Evolutionary conservation across 352 stramenopile genomes (phyloP).

Genomic region (Phytophthora palmivora): DNA sequence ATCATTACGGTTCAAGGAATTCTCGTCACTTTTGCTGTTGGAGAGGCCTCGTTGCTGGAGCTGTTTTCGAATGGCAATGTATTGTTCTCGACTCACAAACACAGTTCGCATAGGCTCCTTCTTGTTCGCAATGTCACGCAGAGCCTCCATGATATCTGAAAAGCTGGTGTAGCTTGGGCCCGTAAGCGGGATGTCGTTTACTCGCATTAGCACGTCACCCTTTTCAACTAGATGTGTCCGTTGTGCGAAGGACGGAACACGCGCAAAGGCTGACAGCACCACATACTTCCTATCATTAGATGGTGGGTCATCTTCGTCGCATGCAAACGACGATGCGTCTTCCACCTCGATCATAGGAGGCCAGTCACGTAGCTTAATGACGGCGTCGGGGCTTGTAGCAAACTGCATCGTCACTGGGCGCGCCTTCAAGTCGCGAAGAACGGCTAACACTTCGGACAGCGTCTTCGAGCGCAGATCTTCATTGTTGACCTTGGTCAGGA

Average conservation of each 20-base stretch:
- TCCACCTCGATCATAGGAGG: slow-evolving; percentile 87
- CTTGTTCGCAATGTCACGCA: slow-evolving; percentile 55
- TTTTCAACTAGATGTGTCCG: slow-evolving; percentile 65
- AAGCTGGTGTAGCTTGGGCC: slow-evolving; percentile 56
- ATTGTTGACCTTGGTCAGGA: slow-evolving; percentile 74
- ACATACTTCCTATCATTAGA: slow-evolving; percentile 69
- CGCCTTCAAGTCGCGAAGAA: slow-evolving; percentile 63
- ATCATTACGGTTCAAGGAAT: background rate
- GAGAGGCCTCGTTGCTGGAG: slow-evolving; percentile 16
- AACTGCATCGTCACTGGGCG: slow-evolving; percentile 81
- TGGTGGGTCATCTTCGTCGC: slow-evolving; percentile 55
- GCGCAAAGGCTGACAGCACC: slow-evolving; percentile 69
- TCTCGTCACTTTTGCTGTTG: slow-evolving; percentile 15
- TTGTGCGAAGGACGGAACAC: slow-evolving; percentile 78
- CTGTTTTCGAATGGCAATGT: slow-evolving; percentile 45
- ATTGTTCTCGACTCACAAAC: slow-evolving; percentile 69
- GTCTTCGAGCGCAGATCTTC: slow-evolving; percentile 73
- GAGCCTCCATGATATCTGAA: slow-evolving; percentile 63
- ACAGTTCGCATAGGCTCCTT: slow-evolving; percentile 61
- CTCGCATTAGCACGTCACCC: slow-evolving; percentile 69
- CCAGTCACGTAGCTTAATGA: slow-evolving; percentile 83
- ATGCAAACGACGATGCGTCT: slow-evolving; percentile 41
- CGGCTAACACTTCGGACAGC: slow-evolving; percentile 61
- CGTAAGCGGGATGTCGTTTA: slow-evolving; percentile 69
- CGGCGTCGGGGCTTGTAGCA: slow-evolving; percentile 72